These are phyloP conservation scores for Metroxylon sagu DNA, from an alignment of 176 grass and related monocot species.

Conservation along the genomic window DNA sequence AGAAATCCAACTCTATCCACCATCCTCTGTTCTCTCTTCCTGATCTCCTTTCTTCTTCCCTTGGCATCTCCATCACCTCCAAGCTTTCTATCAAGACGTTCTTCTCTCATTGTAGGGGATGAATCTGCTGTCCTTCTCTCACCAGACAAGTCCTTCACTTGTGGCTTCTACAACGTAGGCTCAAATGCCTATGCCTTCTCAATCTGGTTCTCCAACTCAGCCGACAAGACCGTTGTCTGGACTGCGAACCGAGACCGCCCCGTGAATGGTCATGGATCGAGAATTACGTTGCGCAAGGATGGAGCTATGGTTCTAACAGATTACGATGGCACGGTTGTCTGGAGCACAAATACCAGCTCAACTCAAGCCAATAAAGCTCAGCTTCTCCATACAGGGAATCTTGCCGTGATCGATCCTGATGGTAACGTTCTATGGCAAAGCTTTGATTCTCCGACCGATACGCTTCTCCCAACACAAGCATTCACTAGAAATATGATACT, in stretches of 20 bases:
- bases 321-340: conserved; percentile 44
- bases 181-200: conserved; percentile 56
- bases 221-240: conserved; percentile 43
- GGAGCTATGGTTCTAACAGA: conserved; percentile 47
- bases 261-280: conserved; percentile 56
- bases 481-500: no score
- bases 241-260: conserved; percentile 41
- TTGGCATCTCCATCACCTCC: no score
- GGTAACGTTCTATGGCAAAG: conserved; percentile 31
- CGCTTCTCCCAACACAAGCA: no score
- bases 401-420: conserved; percentile 31
- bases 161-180: conserved; percentile 53
- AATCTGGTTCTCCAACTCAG: conserved; percentile 49
- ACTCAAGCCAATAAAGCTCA: conserved; percentile 1
- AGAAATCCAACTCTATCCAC: no score
- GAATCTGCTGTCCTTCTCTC: conserved; percentile 29
- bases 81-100: no score
- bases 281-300: conserved; percentile 19
- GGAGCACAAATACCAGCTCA: conserved; percentile 35
- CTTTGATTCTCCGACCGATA: conserved; percentile 19
- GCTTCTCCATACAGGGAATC: conserved; percentile 63
- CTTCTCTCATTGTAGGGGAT: no score
- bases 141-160: conserved; percentile 33
- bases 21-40: no score
- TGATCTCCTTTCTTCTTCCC: no score